A percentile compares a stretch with the other conserved stretches of the same genome.
phyloP scores from a whole-genome alignment of 1,139 yeast genomes.

The Hansenula anomala region DNA sequence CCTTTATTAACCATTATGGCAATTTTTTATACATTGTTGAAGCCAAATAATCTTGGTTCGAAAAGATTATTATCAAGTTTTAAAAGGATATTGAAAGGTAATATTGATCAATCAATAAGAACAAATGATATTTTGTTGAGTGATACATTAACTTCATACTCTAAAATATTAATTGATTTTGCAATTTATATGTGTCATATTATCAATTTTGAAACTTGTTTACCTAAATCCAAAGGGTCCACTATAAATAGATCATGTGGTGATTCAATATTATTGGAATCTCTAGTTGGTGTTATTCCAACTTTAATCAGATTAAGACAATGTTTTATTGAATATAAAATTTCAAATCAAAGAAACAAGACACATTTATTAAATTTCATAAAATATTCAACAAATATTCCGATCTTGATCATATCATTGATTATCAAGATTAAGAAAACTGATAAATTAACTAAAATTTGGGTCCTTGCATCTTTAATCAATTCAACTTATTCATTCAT shows the following conservation, averaged over 20 bases:
- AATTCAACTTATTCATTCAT: conserved; percentile 74
- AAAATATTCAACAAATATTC: conserved; percentile 71
- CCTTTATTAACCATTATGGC: conserved; percentile 30
- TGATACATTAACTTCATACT: conserved; percentile 76
- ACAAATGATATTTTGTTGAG: conserved; percentile 77
- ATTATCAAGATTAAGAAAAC: conserved; percentile 8
- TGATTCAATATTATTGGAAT: conserved; percentile 38
- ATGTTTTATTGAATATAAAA: conserved; percentile 64
- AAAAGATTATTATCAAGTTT: conserved; percentile 42
- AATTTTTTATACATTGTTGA: conserved; percentile 21
- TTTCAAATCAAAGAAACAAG: conserved; percentile 39
- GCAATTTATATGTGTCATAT: conserved; percentile 42
- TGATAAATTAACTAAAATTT: conserved; percentile 28
- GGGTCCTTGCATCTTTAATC: conserved; percentile 50
- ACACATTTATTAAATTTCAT: conserved; percentile 64
- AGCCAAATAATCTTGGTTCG: conserved; percentile 32
- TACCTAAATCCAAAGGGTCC: conserved; percentile 13
- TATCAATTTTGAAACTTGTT: conserved; percentile 12
- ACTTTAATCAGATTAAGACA: conserved; percentile 70
- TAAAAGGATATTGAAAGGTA: conserved; percentile 50
- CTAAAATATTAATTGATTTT: conserved; percentile 70
- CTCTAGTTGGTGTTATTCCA: conserved; percentile 52
- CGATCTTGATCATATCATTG: conserved; percentile 39
- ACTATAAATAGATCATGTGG: conserved; percentile 29
- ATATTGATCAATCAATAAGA: conserved; percentile 53